Evolutionary conservation across 2,329 filamentous ascomycete genomes (phyloP), one percentile per base, ranked within the genome.

Genomic region (Scopulariopsis brevicaulis): DNA sequence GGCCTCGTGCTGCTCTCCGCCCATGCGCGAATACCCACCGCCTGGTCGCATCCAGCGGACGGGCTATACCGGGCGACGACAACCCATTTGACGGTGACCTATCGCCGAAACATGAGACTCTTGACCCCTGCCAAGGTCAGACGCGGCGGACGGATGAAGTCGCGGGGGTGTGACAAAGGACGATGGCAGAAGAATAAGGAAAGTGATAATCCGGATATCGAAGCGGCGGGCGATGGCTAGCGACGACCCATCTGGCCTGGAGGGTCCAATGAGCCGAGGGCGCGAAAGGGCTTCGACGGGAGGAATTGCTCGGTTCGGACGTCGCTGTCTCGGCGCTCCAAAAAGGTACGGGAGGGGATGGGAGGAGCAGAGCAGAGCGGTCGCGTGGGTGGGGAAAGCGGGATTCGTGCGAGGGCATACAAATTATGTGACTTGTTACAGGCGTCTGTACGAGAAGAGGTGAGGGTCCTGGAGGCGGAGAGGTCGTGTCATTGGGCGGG

Each of bases 1-100:
- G 28, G 28, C 28, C 40, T 46, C 40, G 18, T n/a, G 40, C 15
- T 18, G 14, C 40, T 46, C 40, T 46, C 15, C 40, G 40, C 18
- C 15, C n/a, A n/a, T 46, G n/a, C 46, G n/a, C n/a, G 46, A 50
- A 50, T 48, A 28, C 43, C 25, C 46, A 56, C 55, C 32, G 55
- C 50, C 48, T 20, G 48, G 48, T 57, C 46, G 50, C 55, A 52
- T 57, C 55, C 55, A 35, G 40, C 55, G 50, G 48, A 43, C 32
- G 50, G 46, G 46, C 52, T 57, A 48, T 14, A 32, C n/a, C 22
- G 54, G 54, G 37, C 37, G 22, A 28, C 24, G 48, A 53, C 48
- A 57, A 57, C 55, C 55, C 55, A 57, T 57, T 32, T 46, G 55
- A 25, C n/a, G 53, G n/a, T 46, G 22, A 22, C n/a, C 25, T 56